A percentile compares a stretch with the other conserved stretches of the same genome.
Evolutionary conservation across 306 rosid genomes (phyloP).

Genomic region (Sesbania bispinosa): DNA sequence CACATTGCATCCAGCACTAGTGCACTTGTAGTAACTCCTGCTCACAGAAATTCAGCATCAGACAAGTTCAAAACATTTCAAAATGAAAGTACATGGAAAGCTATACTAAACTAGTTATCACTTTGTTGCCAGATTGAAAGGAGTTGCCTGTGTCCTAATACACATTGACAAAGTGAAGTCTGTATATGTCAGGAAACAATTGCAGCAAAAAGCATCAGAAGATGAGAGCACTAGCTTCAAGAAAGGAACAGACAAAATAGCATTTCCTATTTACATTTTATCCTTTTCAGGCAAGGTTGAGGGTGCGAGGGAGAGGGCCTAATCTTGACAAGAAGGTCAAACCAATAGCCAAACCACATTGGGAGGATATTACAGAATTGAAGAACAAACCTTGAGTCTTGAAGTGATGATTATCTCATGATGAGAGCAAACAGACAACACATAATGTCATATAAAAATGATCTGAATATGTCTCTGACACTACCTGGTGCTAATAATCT

Average conservation of each 20-base stretch:
- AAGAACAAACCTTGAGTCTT: neutral
- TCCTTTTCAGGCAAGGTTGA: neutral
- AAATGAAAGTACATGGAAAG: neutral
- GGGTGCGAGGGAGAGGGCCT: neutral
- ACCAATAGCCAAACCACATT: neutral
- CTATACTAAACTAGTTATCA: neutral
- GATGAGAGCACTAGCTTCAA: neutral
- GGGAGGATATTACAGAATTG: neutral
- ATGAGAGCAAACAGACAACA: neutral
- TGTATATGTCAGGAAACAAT: too few relatives aligned
- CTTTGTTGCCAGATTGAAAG: neutral
- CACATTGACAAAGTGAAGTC: neutral
- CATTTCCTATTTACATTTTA: neutral
- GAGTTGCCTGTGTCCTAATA: neutral
- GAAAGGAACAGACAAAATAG: slow-evolving; percentile 10
- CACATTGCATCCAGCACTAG: slow-evolving; percentile 81
- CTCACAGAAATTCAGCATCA: slow-evolving; percentile 18
- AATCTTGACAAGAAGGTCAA: neutral
- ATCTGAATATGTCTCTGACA: neutral
- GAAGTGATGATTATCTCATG: neutral
- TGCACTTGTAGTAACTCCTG: slow-evolving; percentile 99
- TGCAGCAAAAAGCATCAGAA: neutral
- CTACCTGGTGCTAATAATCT: neutral
- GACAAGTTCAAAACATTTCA: neutral
- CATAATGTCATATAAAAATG: neutral